These are phyloP conservation scores for Ordospora colligata DNA, from an alignment of 371 early-diverging fungal genomes.

Conservation along the genomic window DNA sequence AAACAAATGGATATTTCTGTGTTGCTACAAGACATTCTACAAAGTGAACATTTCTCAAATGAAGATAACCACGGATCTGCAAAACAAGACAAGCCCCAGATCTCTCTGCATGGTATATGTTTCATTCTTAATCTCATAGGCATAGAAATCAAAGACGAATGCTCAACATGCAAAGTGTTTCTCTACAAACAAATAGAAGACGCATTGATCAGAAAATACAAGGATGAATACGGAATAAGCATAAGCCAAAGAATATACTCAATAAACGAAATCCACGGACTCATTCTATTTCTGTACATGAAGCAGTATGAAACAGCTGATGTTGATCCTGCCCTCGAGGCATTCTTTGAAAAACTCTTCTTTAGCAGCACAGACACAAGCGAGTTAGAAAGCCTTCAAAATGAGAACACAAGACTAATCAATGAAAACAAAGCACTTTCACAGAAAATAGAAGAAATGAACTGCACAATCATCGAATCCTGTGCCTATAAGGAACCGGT, in stretches of 20 bases:
- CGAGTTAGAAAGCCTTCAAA: background rate
- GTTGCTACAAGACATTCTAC: background rate
- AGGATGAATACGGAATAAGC: background rate
- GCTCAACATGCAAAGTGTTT: background rate
- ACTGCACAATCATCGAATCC: background rate
- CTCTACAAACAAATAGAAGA: background rate
- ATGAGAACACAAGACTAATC: background rate
- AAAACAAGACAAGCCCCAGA: no score
- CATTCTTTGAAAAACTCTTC: conserved; percentile 8
- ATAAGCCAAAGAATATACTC: background rate
- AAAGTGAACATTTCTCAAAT: background rate
- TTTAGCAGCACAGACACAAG: background rate
- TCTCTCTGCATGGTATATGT: background rate
- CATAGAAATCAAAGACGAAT: background rate
- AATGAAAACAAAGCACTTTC: background rate
- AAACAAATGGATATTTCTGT: background rate
- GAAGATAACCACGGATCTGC: no score
- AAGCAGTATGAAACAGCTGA: background rate
- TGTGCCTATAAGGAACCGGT: background rate
- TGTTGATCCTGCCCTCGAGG: background rate
- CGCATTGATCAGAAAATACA: background rate
- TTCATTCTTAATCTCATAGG: background rate
- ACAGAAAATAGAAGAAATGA: conserved; percentile 4
- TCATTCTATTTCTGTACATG: conserved; percentile 4
- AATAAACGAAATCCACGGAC: conserved; percentile 10